Evolutionary conservation across 2,329 filamentous ascomycete genomes (phyloP).

Genomic region (Grosmannia huntii): DNA sequence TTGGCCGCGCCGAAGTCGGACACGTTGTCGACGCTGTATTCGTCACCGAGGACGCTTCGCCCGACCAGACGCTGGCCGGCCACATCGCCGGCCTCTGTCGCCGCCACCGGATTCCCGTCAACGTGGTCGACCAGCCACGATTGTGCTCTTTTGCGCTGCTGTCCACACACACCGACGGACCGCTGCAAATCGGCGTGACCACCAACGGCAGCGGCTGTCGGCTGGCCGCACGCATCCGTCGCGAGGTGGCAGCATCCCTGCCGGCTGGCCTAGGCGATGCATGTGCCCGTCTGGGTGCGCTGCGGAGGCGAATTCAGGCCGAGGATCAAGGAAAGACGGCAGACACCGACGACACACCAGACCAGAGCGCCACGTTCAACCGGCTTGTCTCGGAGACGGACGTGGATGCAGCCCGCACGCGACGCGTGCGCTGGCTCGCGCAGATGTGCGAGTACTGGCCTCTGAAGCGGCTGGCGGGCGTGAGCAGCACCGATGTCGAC

Average conservation of each 20-base stretch:
- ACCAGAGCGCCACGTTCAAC: conserved; percentile 77
- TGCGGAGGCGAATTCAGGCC: conserved; percentile 50
- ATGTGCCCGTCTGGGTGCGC: conserved; percentile 62
- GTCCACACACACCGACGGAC: conserved; percentile 79
- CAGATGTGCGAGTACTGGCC: conserved; percentile 99
- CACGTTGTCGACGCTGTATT: conserved; percentile 84
- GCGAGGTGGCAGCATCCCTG: conserved; percentile 73
- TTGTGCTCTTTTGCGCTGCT: conserved; percentile 86
- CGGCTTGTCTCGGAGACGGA: conserved; percentile 64
- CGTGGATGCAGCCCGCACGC: conserved; percentile 57
- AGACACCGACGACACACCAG: conserved; percentile 43
- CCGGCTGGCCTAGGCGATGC: conserved; percentile 64
- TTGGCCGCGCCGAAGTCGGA: conserved; percentile 72
- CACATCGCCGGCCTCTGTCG: conserved; percentile 65
- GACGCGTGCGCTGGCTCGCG: conserved; percentile 82
- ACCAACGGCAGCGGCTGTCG: conserved; percentile 94
- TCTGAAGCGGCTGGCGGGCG: conserved; percentile 62
- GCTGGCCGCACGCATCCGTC: conserved; percentile 73
- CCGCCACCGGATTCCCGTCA: conserved; percentile 75
- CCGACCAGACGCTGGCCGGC: conserved; percentile 17
- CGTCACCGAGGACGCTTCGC: conserved; percentile 41
- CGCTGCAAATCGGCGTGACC: conserved; percentile 87
- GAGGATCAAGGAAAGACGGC: conserved; percentile 17
- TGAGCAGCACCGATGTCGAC: conserved; percentile 70
- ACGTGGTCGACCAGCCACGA: conserved; percentile 75